phyloP scores from a whole-genome alignment of 495 filamentous ascomycete species.

The Eremomyces bilateralis region DNA sequence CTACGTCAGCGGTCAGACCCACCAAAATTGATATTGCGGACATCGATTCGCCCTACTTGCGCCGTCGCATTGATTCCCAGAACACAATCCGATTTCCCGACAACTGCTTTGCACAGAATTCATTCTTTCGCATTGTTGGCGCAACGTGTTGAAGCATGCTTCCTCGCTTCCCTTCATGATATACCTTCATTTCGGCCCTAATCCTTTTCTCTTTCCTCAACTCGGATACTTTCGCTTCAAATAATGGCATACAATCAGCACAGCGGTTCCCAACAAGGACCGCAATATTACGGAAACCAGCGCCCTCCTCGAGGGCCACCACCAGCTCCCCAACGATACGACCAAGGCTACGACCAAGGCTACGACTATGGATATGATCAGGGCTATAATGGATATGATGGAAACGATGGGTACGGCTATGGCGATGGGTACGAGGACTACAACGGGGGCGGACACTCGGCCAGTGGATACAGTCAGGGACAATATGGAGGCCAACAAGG shows the following conservation, averaged over 20 bases:
- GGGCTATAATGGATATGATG: conserved; percentile 13
- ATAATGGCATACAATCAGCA: conserved; percentile 15
- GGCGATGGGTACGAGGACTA: conserved; percentile 29
- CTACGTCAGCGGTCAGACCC: too few species aligned
- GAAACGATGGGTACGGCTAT: conserved; percentile 22
- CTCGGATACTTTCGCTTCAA: too few species aligned
- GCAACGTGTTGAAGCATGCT: too few species aligned
- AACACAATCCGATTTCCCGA: too few species aligned
- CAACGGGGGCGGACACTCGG: conserved; percentile 25
- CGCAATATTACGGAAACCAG: conserved; percentile 28
- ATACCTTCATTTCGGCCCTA: too few species aligned
- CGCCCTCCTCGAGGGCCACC: conserved; percentile 1
- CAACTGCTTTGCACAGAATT: too few species aligned
- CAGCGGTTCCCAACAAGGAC: conserved; percentile 19
- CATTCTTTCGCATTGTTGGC: too few species aligned
- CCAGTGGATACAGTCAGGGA: conserved; percentile 6
- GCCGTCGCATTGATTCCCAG: too few species aligned
- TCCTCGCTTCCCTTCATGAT: too few species aligned
- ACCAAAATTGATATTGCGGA: too few species aligned
- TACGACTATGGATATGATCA: conserved; percentile 26
- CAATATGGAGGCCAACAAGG: conserved; percentile 2
- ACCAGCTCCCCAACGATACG: conserved; percentile 20
- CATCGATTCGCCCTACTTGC: too few species aligned
- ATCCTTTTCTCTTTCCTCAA: too few species aligned
- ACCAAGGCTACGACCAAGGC: conserved; percentile 30